These are phyloP conservation scores for Malassezia brasiliensis DNA, from an alignment of 1,284 basidiomycete species.

Conservation along the genomic window DNA sequence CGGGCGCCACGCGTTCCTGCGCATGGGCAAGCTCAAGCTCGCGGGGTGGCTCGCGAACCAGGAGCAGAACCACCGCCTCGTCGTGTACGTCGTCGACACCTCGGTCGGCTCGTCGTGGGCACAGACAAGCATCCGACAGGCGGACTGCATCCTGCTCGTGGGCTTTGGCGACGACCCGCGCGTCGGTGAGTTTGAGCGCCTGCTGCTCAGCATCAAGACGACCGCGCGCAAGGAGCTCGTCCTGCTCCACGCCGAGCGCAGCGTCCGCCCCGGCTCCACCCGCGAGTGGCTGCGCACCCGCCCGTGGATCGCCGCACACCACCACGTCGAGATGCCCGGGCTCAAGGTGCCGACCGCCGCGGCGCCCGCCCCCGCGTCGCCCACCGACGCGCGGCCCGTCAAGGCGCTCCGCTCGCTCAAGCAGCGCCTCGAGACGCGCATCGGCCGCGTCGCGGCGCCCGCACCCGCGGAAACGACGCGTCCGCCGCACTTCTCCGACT, in stretches of 20 bases:
- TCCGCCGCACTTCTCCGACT: slow-evolving; percentile 76
- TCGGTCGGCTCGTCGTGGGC: slow-evolving; percentile 45
- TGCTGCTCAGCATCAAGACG: slow-evolving; percentile 79
- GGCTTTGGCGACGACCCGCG: slow-evolving; percentile 70
- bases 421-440: slow-evolving; percentile 75
- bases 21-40: slow-evolving; percentile 48
- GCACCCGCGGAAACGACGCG: slow-evolving; percentile 50
- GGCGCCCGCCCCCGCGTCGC: slow-evolving; percentile 12
- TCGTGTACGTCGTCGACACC: slow-evolving; percentile 46
- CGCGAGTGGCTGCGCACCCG: slow-evolving; percentile 93
- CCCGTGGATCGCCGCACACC: slow-evolving; percentile 86
- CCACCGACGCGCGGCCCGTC: slow-evolving; percentile 72
- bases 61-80: slow-evolving; percentile 43
- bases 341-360: slow-evolving; percentile 47
- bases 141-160: slow-evolving; percentile 89
- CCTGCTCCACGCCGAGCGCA: slow-evolving; percentile 80
- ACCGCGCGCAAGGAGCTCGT: slow-evolving; percentile 95
- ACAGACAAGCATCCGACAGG: slow-evolving; percentile 54
- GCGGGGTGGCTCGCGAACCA: slow-evolving; percentile 46
- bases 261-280: slow-evolving; percentile 80
- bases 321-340: slow-evolving; percentile 74
- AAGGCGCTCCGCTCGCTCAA: slow-evolving; percentile 66
- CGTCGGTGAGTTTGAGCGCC: slow-evolving; percentile 81
- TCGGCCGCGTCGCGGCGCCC: slow-evolving; percentile 59
- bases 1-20: slow-evolving; percentile 42